Evolutionary conservation across 2,329 filamentous ascomycete species (phyloP).

Genomic region (Corynespora cassiicola): DNA sequence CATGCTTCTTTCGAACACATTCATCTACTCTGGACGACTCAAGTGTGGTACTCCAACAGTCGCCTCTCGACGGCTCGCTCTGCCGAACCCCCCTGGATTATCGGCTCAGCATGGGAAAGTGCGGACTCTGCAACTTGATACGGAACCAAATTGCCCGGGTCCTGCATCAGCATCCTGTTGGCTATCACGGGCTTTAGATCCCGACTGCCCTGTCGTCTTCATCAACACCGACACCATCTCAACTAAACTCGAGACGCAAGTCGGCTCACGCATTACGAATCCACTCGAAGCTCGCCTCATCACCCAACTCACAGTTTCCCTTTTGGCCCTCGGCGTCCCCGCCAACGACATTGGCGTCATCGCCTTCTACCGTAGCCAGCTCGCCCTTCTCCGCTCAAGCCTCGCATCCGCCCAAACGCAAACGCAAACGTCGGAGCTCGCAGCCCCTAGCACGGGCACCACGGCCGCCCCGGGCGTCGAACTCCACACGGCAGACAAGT

Average conservation of each 20-base stretch:
- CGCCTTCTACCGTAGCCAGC: conserved; percentile 93
- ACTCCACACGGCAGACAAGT: conserved; percentile 96
- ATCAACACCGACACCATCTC: conserved; percentile 84
- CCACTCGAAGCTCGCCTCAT: conserved; percentile 79
- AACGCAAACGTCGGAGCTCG: conserved; percentile 53
- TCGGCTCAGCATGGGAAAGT: conserved; percentile 37
- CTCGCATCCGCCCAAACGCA: conserved; percentile 62
- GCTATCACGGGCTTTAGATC: conserved; percentile 74
- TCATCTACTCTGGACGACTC: conserved; percentile 90
- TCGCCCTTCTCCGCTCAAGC: conserved; percentile 78
- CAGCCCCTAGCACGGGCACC: conserved; percentile 18
- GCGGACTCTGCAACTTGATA: conserved; percentile 15
- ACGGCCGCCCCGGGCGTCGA: conserved; percentile 64
- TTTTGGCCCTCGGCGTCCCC: conserved; percentile 78
- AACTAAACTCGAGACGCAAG: conserved; percentile 70
- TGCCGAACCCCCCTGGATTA: conserved; percentile 60
- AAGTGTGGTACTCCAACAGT: conserved; percentile 86
- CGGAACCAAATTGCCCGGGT: conserved; percentile 56
- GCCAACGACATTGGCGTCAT: conserved; percentile 87
- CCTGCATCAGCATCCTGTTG: conserved; percentile 67
- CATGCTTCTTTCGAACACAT: conserved; percentile 88
- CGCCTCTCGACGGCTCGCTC: conserved; percentile 69
- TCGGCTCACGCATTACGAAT: conserved; percentile 87
- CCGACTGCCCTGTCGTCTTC: conserved; percentile 78
- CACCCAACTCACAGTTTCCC: conserved; percentile 78